Evolutionary conservation across 257 asterid genomes (phyloP).

Genomic region (Solanum medicagineum): DNA sequence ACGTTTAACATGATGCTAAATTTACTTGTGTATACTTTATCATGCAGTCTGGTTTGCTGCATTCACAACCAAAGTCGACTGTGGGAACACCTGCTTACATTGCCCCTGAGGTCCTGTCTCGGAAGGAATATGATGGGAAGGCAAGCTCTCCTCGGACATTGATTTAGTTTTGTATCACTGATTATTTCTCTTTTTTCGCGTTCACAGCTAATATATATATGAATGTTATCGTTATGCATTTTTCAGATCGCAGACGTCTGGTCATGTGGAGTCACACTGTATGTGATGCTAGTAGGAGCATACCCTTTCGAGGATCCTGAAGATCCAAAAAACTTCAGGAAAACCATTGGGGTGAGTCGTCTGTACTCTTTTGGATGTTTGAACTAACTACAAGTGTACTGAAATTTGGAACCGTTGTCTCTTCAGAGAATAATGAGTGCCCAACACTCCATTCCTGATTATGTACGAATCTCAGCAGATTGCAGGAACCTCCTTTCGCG

Average conservation of each 20-base stretch:
- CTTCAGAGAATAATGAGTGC: conserved; percentile 83
- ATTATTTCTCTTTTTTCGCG: not conserved
- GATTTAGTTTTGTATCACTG: not conserved
- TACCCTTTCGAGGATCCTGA: conserved; percentile 94
- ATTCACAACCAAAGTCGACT: conserved; percentile 91
- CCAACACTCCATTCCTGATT: conserved; percentile 82
- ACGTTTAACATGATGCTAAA: not conserved
- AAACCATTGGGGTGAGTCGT: conserved; percentile 60
- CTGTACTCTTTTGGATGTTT: not conserved
- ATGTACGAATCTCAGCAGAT: conserved; percentile 80
- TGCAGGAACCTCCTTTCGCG: conserved; percentile 87
- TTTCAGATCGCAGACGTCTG: conserved; percentile 90
- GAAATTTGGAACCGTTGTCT: not conserved
- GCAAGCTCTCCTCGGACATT: conserved; percentile 16
- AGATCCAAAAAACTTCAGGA: conserved; percentile 88
- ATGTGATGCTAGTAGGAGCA: conserved; percentile 93
- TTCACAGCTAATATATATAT: not conserved
- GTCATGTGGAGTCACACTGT: conserved; percentile 95
- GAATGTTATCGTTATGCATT: not conserved
- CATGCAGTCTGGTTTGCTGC: conserved; percentile 76
- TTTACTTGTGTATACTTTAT: not conserved
- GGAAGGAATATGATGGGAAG: conserved; percentile 96
- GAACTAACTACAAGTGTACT: not conserved
- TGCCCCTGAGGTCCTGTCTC: conserved; percentile 89
- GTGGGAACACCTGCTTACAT: conserved; percentile 98